These are phyloP conservation scores for Lobosporangium transversale DNA, from an alignment of 192 early-diverging fungal genomes.

Conservation along the genomic window DNA sequence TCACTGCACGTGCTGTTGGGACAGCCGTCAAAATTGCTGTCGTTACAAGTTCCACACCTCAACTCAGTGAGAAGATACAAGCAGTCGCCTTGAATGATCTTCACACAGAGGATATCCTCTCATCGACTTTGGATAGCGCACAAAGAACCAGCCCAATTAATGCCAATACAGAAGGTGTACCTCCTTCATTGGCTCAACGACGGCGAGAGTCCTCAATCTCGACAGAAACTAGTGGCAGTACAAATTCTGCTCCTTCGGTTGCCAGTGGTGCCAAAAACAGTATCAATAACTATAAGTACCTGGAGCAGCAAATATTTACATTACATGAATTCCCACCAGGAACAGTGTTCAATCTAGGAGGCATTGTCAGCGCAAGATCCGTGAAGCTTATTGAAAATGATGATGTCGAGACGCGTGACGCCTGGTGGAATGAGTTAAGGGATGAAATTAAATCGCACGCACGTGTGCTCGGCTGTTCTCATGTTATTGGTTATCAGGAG, in stretches of 20 bases:
- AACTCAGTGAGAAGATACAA: slow-evolving; percentile 31
- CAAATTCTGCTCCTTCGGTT: slow-evolving; percentile 43
- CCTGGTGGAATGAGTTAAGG: slow-evolving; percentile 69
- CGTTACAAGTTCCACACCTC: slow-evolving; percentile 30
- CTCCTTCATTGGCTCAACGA: background rate
- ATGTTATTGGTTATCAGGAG: slow-evolving; percentile 82
- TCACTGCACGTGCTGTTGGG: slow-evolving; percentile 80
- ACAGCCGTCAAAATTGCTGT: slow-evolving; percentile 72
- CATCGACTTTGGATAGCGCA: slow-evolving; percentile 19
- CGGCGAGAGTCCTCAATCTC: slow-evolving; percentile 31
- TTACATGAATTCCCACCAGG: slow-evolving; percentile 54
- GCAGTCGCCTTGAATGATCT: slow-evolving; percentile 20
- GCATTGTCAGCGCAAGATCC: slow-evolving; percentile 51
- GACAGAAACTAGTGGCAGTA: slow-evolving; percentile 29
- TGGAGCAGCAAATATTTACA: slow-evolving; percentile 54
- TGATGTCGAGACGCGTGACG: slow-evolving; percentile 45
- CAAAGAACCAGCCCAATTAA: slow-evolving; percentile 10
- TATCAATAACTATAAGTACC: slow-evolving; percentile 51
- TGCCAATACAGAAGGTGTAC: slow-evolving; percentile 8
- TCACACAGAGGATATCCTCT: slow-evolving; percentile 30
- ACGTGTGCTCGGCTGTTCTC: slow-evolving; percentile 69
- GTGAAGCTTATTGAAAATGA: slow-evolving; percentile 57
- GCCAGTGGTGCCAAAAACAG: slow-evolving; percentile 50
- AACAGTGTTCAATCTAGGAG: slow-evolving; percentile 50
- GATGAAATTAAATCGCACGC: slow-evolving; percentile 86